Conservation (phyloP, 345 rosid species). For the Hibiscus trionum region DNA sequence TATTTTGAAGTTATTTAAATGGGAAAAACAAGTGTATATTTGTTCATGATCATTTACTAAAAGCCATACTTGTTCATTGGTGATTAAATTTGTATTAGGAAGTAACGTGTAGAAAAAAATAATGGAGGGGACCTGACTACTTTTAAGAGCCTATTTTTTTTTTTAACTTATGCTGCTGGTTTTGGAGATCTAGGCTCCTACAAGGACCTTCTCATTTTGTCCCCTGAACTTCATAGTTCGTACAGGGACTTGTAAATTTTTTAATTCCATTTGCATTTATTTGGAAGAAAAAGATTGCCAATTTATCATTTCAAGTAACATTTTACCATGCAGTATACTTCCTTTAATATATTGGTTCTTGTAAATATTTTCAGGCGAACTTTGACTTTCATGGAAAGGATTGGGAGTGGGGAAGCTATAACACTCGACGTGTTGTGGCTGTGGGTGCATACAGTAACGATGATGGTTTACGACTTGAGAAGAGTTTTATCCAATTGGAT, state of each 20-base stretch:
- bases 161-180: neutral
- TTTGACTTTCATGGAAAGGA: slow-evolving; percentile 97
- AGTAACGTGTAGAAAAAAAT: no score
- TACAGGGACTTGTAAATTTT: neutral
- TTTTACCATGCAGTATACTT: neutral
- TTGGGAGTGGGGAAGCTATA: slow-evolving; percentile 98
- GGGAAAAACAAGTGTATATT: neutral
- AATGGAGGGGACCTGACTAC: no score
- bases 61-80: no score
- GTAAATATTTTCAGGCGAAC: slow-evolving; percentile 58
- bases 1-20: neutral
- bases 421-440: slow-evolving; percentile 80
- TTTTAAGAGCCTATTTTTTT: neutral
- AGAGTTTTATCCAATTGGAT: slow-evolving; percentile 86
- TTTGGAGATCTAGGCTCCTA: slow-evolving; percentile 3
- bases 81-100: no score
- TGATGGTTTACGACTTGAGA: slow-evolving; percentile 89
- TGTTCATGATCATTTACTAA: neutral
- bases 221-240: neutral
- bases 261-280: slow-evolving; percentile 10
- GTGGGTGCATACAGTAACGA: slow-evolving; percentile 90
- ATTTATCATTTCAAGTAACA: slow-evolving; percentile 2
- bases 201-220: neutral
- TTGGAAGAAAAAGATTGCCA: neutral
- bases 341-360: neutral